Conservation (phyloP, 1,284 basidiomycete genomes). For the Sphaerobolus stellatus region DNA sequence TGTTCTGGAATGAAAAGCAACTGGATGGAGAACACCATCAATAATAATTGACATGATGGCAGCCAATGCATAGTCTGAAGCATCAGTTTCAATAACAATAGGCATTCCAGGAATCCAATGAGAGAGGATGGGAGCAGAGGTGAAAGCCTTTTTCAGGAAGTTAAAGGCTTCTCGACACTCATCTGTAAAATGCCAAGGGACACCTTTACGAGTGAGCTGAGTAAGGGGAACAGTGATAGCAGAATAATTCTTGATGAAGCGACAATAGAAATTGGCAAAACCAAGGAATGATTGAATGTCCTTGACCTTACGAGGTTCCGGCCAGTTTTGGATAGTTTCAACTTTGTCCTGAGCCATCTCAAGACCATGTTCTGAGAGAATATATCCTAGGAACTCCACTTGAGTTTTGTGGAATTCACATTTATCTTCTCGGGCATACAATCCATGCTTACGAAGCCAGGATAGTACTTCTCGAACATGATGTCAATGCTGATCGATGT, state of each 20-base stretch:
- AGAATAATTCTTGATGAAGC: conserved; percentile 20
- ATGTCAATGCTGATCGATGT: conserved; percentile 24
- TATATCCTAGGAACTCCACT: conserved; percentile 43
- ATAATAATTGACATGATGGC: conserved; percentile 27
- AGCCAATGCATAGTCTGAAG: conserved; percentile 34
- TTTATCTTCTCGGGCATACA: conserved; percentile 40
- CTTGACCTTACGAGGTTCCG: background rate
- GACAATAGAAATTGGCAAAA: background rate
- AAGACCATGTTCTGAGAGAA: conserved; percentile 33
- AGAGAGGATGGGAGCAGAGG: conserved; percentile 32
- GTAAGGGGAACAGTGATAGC: conserved; percentile 29
- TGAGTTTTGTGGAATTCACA: conserved; percentile 33
- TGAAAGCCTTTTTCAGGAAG: conserved; percentile 35
- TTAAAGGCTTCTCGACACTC: conserved; percentile 26
- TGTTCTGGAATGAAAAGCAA: background rate
- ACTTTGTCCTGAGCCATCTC: conserved; percentile 44
- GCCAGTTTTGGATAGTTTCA: conserved; percentile 33
- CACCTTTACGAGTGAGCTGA: conserved; percentile 29
- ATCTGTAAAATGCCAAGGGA: conserved; percentile 33
- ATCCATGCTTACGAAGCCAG: conserved; percentile 27
- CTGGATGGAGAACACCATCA: background rate
- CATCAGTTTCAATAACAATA: conserved; percentile 33
- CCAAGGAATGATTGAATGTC: background rate
- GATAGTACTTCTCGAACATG: conserved; percentile 36
- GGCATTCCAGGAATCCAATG: conserved; percentile 34